Conservation (phyloP, 116 monocot species). For the Posidonia oceanica region DNA sequence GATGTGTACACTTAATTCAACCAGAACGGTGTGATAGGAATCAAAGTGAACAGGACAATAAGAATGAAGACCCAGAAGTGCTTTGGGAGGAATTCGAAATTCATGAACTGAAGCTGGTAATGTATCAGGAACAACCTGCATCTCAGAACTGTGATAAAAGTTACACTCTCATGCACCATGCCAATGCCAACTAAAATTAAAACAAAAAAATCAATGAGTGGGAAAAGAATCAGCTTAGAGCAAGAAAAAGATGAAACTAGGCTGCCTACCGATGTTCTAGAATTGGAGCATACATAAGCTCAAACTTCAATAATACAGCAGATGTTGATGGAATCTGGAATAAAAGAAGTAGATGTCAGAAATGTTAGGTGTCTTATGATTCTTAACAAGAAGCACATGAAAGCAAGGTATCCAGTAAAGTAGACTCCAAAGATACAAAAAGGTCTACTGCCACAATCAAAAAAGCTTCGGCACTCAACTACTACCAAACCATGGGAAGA, state of each 20-base stretch:
- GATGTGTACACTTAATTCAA: slow-evolving; percentile 74
- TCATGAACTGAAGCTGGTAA: slow-evolving; percentile 61
- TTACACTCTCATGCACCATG: neutral
- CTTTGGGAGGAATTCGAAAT: slow-evolving; percentile 85
- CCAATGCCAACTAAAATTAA: neutral
- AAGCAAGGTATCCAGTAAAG: neutral
- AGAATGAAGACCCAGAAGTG: slow-evolving; percentile 83
- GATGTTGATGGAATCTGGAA: slow-evolving; percentile 64
- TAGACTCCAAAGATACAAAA: too few relatives aligned
- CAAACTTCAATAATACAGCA: slow-evolving; percentile 84
- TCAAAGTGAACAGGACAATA: slow-evolving; percentile 99
- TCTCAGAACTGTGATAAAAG: slow-evolving; percentile 16
- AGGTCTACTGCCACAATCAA: neutral
- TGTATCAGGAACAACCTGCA: slow-evolving; percentile 42
- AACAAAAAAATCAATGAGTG: neutral
- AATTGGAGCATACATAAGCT: slow-evolving; percentile 68
- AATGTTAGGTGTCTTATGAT: neutral
- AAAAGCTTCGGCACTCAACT: neutral
- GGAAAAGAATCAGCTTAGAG: neutral
- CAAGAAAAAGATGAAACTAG: neutral
- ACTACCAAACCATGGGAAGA: neutral
- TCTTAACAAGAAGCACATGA: slow-evolving; percentile 3
- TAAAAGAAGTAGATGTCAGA: slow-evolving; percentile 8
- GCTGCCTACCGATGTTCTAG: slow-evolving; percentile 60
- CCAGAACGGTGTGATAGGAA: slow-evolving; percentile 72